phyloP scores from a whole-genome alignment of 2,329 filamentous ascomycete species.

The Penicillium sumatraense region DNA sequence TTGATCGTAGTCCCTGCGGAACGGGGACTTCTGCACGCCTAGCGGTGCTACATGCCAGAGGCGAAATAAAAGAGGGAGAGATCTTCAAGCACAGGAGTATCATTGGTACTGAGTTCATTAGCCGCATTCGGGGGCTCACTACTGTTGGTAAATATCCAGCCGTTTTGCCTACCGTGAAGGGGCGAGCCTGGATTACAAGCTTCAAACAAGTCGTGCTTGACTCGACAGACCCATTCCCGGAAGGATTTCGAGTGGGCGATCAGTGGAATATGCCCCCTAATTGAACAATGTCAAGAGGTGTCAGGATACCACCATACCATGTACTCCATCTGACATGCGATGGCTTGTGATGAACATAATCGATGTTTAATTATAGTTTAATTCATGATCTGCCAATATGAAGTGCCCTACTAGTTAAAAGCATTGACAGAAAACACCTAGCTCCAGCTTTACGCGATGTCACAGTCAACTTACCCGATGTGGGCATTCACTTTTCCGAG shows the following conservation, averaged over 20 bases:
- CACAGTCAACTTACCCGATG: background rate
- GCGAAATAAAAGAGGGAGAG: conserved; percentile 43
- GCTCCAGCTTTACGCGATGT: background rate
- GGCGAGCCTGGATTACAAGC: conserved; percentile 53
- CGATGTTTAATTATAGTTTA: background rate
- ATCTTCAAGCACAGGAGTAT: conserved; percentile 47
- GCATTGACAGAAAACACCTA: background rate
- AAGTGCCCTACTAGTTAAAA: background rate
- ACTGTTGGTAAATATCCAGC: conserved; percentile 47
- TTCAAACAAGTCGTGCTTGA: conserved; percentile 52
- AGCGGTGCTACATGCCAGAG: conserved; percentile 50
- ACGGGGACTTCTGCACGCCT: conserved; percentile 52
- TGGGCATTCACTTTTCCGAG: conserved; percentile 1
- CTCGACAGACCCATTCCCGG: conserved; percentile 50
- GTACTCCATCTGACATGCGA: background rate
- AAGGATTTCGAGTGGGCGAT: conserved; percentile 46
- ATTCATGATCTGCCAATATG: background rate
- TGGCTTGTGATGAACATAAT: background rate
- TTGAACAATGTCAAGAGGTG: background rate
- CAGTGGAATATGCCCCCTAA: conserved; percentile 24
- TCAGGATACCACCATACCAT: background rate
- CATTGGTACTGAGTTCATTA: conserved; percentile 49
- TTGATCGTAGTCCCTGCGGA: conserved; percentile 54
- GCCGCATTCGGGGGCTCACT: conserved; percentile 42
- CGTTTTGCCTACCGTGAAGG: conserved; percentile 48